These are phyloP conservation scores for Oryza nivara DNA, from an alignment of 176 grass and related monocot species.

Conservation along the genomic window DNA sequence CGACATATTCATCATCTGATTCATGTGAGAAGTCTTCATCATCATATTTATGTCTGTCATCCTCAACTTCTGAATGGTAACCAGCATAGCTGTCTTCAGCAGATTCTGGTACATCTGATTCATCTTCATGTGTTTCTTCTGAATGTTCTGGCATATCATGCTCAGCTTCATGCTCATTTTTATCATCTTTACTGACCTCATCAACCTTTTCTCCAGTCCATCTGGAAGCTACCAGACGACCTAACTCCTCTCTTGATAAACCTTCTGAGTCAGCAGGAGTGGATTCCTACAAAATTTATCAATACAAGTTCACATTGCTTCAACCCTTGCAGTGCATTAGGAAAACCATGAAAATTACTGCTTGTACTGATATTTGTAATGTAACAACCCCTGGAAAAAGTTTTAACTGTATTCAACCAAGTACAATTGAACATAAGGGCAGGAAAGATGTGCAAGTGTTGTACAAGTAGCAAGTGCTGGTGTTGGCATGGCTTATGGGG, in stretches of 20 bases:
- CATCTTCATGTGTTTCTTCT: slow-evolving; percentile 62
- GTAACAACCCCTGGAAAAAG: neutral
- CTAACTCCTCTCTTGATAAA: slow-evolving; percentile 91
- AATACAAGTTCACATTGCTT: slow-evolving; percentile 4
- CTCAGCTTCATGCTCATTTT: slow-evolving; percentile 49
- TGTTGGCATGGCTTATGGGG: neutral
- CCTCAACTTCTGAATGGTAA: slow-evolving; percentile 74
- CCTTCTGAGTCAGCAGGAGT: slow-evolving; percentile 57
- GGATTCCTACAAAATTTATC: slow-evolving; percentile 59
- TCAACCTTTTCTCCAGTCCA: slow-evolving; percentile 81
- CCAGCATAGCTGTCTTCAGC: slow-evolving; percentile 62
- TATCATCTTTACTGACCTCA: slow-evolving; percentile 50
- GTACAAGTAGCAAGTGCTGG: slow-evolving; percentile 9
- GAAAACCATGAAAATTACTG: slow-evolving; percentile 5
- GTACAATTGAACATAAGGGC: slow-evolving; percentile 18
- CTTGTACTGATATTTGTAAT: neutral
- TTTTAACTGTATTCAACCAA: neutral
- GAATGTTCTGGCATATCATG: slow-evolving; percentile 50
- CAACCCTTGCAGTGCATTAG: neutral
- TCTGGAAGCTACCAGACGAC: slow-evolving; percentile 88
- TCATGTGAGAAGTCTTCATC: slow-evolving; percentile 62
- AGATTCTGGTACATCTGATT: slow-evolving; percentile 54
- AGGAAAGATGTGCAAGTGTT: neutral
- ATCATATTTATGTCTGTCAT: slow-evolving; percentile 71
- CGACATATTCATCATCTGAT: slow-evolving; percentile 64